phyloP scores from a whole-genome alignment of 345 rosid genomes.

The Laguncularia racemosa region DNA sequence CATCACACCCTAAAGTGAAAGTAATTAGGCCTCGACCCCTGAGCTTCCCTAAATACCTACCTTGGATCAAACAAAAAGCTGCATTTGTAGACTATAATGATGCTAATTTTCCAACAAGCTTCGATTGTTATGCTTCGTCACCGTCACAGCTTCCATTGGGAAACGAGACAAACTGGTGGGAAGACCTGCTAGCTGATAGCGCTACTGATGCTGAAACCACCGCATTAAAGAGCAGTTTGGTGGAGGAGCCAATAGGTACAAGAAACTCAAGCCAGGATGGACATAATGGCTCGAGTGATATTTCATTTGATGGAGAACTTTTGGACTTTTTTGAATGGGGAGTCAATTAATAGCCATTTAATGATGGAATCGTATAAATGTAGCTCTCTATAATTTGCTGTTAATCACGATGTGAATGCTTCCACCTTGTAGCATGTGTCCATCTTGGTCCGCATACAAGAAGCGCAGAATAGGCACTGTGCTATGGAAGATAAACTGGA shows the following conservation, averaged over 20 bases:
- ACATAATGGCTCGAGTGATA: background rate
- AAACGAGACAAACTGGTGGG: background rate
- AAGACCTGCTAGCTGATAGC: background rate
- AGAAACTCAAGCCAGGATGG: background rate
- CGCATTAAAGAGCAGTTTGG: background rate
- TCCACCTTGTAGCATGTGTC: no score
- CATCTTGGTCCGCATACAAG: no score
- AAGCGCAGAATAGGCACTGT: no score
- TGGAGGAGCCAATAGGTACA: background rate
- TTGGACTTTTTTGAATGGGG: no score
- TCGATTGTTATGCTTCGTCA: background rate
- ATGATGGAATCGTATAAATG: no score
- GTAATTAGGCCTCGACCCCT: constrained; percentile 2
- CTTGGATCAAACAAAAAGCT: constrained; percentile 2
- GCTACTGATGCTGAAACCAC: background rate
- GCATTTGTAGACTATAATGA: background rate
- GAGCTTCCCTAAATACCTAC: constrained; percentile 3
- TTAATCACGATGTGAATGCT: no score
- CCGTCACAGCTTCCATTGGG: background rate
- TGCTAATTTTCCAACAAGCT: background rate
- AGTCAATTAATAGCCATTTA: no score
- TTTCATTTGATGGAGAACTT: no score
- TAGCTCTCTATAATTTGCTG: no score
- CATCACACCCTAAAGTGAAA: background rate
- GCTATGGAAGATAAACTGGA: no score